Evolutionary conservation across 345 rosid species (phyloP), one percentile per base, ranked within the genome.

Genomic region (Reutealis trisperma): DNA sequence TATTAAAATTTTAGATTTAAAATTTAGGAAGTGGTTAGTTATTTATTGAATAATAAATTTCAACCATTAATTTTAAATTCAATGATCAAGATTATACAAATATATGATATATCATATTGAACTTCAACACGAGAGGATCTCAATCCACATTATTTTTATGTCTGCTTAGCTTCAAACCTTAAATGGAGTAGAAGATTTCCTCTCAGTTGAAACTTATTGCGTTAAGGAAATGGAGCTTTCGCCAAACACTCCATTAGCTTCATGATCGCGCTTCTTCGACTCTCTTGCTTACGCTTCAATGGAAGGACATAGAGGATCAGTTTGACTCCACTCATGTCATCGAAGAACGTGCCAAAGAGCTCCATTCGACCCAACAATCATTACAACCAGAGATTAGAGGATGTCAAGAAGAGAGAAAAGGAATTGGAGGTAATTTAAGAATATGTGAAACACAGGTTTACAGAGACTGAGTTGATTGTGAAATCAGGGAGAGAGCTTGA

Each of bases 291-390:
- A 70, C 84, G 21, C 60, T 84, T 61, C 88, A 84, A 30, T 85
- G 88, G 89, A 75, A 90, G 61, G 92, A 87, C 5, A 75, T 89
- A 21, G 91, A 84, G 19, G 67, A 63, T 0, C 74, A 75, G 70
- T 80, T 84, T 67, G 82, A 77, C 15, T 80, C 88, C 18, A 72
- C 71, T 6, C 72, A 63, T 18, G 30, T 59, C 3, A 62, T 88
- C 57, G 70, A 82, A 63, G 71, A 81, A 37, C 82, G 87, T 54
- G 79, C 71, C 1, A 76, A 74, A 67, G 88, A 85, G 24, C 72
- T 86, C 2, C 75, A 54, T 9, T 45, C 54, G 4, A 12, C 24
- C 2, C 21, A 10, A 21, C 63, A n/a, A n/a, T n/a, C n/a, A n/a
- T n/a, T n/a, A n/a, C n/a, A n/a, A n/a, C n/a, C n/a, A 5, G 10